phyloP scores from a whole-genome alignment of 495 filamentous ascomycete species.

The Neurospora hispaniola region DNA sequence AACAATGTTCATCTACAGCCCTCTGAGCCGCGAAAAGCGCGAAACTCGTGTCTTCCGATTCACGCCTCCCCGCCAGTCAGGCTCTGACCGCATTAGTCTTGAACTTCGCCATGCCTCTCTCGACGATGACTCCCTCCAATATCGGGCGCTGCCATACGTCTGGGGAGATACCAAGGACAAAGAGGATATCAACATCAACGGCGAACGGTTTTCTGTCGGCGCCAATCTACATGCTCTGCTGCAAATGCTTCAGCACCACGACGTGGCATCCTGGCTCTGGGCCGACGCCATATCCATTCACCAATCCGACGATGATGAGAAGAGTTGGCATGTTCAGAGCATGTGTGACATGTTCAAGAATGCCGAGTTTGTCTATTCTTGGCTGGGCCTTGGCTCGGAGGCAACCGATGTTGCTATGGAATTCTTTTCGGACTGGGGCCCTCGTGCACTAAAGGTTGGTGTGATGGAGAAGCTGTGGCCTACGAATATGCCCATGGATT shows the following conservation, averaged over 20 bases:
- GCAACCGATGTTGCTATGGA: neutral
- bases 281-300: neutral
- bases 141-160: neutral
- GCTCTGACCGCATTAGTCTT: neutral
- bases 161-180: neutral
- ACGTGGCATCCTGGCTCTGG: neutral
- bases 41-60: neutral
- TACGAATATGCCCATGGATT: too few species aligned
- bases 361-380: neutral
- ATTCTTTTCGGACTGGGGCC: neutral
- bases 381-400: neutral
- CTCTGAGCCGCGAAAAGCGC: neutral
- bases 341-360: neutral
- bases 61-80: neutral
- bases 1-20: neutral
- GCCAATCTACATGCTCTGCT: neutral
- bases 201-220: neutral
- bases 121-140: neutral
- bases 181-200: neutral
- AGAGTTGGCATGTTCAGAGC: neutral
- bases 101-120: neutral
- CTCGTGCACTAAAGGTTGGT: neutral
- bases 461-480: neutral
- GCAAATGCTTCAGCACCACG: neutral
- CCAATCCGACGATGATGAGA: neutral